Evolutionary conservation across 208 protist species (phyloP), one percentile per base, ranked within the genome.

Genomic region (Trypanosoma scelopori): DNA sequence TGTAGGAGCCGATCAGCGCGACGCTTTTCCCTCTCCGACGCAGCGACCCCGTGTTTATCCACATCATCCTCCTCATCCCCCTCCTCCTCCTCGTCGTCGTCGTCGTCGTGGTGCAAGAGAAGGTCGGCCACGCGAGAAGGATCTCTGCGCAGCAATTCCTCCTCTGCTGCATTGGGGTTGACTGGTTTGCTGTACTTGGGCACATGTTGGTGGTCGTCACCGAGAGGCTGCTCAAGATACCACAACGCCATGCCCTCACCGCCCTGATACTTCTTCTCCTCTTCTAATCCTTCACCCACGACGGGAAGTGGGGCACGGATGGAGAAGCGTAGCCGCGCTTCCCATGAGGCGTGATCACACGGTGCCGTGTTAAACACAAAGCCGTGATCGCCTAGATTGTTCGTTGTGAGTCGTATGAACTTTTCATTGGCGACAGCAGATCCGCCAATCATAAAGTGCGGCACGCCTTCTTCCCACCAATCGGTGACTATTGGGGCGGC

Each of bases 381-480:
- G 27, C 89, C 89, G 60, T 85, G 71, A 52, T 87, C 76, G 39
- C 84, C 81, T 5, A 88, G 76, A 43, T 79, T 83, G 50, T 91
- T 77, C 0, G 75, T 79, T 15, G 89, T 91, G 35, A 95, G 78
- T 5, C 89, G 81, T 58, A 95, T 53, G 50, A 90, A 91, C n/a
- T 85, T 79, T 55, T 89, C 85, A 42, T 83, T 93, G 0, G 85
- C 84, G 15, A 93, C 77, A 39, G 89, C 78, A 18, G 79, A 83
- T 7, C 86, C 89, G 18, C 89, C 86, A 60, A 95, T 84, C 81
- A 92, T 89, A 71, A 81, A 95, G 60, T 95, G 84, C 9, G 89
- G 86, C 0, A 95, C 79, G 3, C 89, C 89, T 57, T 91, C 89
- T 52, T 92, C 78, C 89, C 89, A 95, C 89, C 89, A 95, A 55